Percentiles rank a stretch among this genome's conserved stretches.
Conservation (phyloP, 2,329 filamentous ascomycete genomes). For the Macrophomina tecta region DNA sequence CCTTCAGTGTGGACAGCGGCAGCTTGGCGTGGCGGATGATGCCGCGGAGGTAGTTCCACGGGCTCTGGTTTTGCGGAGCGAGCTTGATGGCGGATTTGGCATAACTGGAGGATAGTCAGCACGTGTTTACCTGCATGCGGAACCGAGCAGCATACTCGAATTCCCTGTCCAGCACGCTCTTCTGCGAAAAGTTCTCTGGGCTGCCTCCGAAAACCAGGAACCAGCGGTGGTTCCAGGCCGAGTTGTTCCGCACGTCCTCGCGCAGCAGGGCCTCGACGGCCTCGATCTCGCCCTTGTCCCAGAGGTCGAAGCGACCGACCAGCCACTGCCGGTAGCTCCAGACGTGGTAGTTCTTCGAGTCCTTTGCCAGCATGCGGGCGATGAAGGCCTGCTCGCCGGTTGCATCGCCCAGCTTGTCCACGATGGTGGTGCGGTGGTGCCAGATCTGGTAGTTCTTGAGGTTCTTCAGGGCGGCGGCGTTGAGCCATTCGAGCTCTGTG, state of each 20-base stretch:
- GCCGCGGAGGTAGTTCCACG: constrained; percentile 90
- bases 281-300: constrained; percentile 66
- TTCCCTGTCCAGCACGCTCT: constrained; percentile 73
- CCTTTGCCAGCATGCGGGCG: constrained; percentile 77
- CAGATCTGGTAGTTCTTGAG: constrained; percentile 99
- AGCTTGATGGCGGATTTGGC: constrained; percentile 74
- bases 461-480: constrained; percentile 78
- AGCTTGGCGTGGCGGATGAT: constrained; percentile 70
- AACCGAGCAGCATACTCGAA: constrained; percentile 50
- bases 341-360: constrained; percentile 98
- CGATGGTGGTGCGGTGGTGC: constrained; percentile 67
- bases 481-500: constrained; percentile 84
- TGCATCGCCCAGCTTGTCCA: constrained; percentile 64
- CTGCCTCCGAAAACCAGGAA: constrained; percentile 79
- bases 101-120: constrained; percentile 39
- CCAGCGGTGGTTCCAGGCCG: constrained; percentile 96
- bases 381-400: constrained; percentile 77
- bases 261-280: constrained; percentile 76
- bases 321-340: constrained; percentile 92
- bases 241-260: constrained; percentile 91
- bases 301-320: constrained; percentile 68
- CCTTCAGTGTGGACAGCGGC: constrained; percentile 56
- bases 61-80: constrained; percentile 91
- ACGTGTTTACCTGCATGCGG: too few species aligned
- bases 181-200: constrained; percentile 47